Evolutionary conservation across 805 yeast genomes (phyloP), one percentile per base, ranked within the genome.

Genomic region (Hagleromyces aurorensis): DNA sequence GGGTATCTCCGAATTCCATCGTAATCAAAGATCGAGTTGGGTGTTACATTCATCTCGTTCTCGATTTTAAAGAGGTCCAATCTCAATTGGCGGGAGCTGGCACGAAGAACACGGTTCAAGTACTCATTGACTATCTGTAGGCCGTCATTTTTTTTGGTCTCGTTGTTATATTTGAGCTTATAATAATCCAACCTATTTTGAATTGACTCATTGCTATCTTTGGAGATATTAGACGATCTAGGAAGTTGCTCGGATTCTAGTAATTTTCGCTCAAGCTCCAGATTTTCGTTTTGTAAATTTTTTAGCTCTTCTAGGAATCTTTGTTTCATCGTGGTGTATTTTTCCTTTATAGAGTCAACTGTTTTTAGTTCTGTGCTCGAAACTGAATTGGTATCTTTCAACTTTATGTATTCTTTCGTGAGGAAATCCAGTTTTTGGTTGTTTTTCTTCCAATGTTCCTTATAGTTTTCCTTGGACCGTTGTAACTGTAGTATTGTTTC

Each of bases 61-160:
- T 43, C 46, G 10, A 44, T 36, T 38, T 46, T 53, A 30, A 46
- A 30, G 9, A 46, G 38, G 27, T 55, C 60, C 13, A 46, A 37
- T 15, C 50, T 43, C 17, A 54, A 30, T 23, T 52, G 56, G 19
- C 39, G 44, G 3, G 58, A 44, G 12, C 55, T 42, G 12, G 55
- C 52, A 19, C 44, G 42, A 21, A 56, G 30, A 7, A 55, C 53
- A 12, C 50, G 46, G 29, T 53, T 50, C 29, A 54, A 31, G 26
- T 57, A 56, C 12, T 50, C 51, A 20, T 53, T 54, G 42, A 53
- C 45, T 12, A 52, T 47, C 9, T 37, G 46, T 16, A 54, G 27
- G 29, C 53, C 61, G 29, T 52, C 52, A 30, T 50, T 57, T 20
- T 46, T 50, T 27, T 39, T 42, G 4, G 46, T 50, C 30, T 55